Base-by-base conservation (phyloP, 192 early-diverging fungal genomes). In the Coemansia sp. region DNA sequence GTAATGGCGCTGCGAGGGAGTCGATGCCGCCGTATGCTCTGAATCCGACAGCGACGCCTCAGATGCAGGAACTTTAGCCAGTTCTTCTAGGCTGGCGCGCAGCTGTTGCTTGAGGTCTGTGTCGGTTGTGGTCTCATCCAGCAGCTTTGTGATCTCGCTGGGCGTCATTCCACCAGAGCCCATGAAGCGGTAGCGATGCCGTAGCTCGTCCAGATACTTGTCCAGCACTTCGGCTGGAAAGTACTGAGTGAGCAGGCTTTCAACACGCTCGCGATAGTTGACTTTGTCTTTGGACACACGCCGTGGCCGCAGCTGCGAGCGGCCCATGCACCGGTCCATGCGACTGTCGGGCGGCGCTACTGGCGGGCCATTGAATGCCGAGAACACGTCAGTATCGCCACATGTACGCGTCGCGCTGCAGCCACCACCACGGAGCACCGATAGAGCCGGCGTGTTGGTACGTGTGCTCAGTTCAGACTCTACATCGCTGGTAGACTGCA, bases 171-270 rank as follows among this genome's bases (percentile, higher is more conserved):
- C 77, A 21, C 74, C 70, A n/a, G 67, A 27, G 23, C 79, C 79
- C 39, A 81, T 81, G 45, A 81, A 81, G 11, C 79, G 73, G 35
- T 81, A 70, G 1, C 73, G 73, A 9, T 71, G 79, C 4, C 74
- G 73, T 56, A 81, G 73, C 70, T 81, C 79, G 27, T 81, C 71
- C 41, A 81, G 63, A 38, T 81, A 81, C 66, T 65, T 63, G 19
- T 63, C 37, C 41, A 81, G 79, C 1, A 76, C 53, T 14, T 69
- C 67, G 32, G 66, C 62, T 4, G 73, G 69, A 55, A 72, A 81
- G 39, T 81, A 81, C 64, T 81, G 79, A 5, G 79, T 76, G 38
- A 81, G 61, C 51, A 81, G 65, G 29, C 41, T 68, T 51, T 81
- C 79, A 5, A 69, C 74, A 4, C 67, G 69, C 70, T 81, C 73